A percentile compares a stretch with the other conserved stretches of the same genome.
Conservation (phyloP, 495 filamentous ascomycete species). For the Annulohypoxylon bovei region DNA sequence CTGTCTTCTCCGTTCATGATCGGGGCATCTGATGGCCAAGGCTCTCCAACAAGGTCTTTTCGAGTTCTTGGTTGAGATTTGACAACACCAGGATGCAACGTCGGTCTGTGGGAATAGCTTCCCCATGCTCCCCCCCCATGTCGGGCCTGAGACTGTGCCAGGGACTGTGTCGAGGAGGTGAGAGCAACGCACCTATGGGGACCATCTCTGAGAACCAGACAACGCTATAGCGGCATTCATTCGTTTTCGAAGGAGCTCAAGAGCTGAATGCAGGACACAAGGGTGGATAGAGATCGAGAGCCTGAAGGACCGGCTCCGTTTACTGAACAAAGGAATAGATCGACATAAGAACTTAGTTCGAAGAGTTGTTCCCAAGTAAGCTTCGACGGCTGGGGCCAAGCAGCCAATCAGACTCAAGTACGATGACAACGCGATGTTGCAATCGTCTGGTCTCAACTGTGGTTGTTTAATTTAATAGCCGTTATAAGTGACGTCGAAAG, state of each 20-base stretch:
- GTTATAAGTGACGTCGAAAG: conserved; percentile 23
- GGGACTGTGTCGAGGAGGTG: background rate
- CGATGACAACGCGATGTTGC: conserved; percentile 24
- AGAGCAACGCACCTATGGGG: background rate
- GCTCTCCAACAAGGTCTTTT: conserved; percentile 3
- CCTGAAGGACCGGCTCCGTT: conserved; percentile 8
- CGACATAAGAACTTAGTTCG: conserved; percentile 10
- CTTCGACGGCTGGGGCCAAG: background rate
- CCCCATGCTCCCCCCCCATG: no score
- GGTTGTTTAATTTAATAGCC: conserved; percentile 17
- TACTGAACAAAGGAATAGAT: conserved; percentile 28
- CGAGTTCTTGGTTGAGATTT: background rate
- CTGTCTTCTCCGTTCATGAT: background rate
- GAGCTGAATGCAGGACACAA: conserved; percentile 23
- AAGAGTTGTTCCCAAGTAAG: conserved; percentile 28
- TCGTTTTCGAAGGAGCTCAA: background rate
- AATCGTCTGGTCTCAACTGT: conserved; percentile 23
- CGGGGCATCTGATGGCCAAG: background rate
- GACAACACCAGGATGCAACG: conserved; percentile 20
- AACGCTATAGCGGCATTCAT: conserved; percentile 1
- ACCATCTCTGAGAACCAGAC: background rate
- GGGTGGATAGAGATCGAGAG: conserved; percentile 1
- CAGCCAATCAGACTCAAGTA: conserved; percentile 30
- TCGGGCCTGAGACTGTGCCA: background rate
- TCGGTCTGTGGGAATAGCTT: conserved; percentile 12